phyloP scores from a whole-genome alignment of 306 rosid species.

The Dicorynia guianensis region DNA sequence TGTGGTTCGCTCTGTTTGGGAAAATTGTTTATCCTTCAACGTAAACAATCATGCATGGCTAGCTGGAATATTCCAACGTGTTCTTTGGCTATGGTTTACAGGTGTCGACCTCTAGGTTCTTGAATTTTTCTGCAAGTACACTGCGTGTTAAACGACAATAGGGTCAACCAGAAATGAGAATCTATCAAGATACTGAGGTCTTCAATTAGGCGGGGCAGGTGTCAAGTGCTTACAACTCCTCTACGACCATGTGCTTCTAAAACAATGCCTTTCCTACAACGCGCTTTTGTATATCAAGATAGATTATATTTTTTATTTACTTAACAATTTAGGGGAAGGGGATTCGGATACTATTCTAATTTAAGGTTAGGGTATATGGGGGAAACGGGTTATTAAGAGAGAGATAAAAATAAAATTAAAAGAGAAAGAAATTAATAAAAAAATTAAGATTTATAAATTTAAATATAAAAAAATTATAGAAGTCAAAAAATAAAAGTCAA shows the following conservation, averaged over 20 bases:
- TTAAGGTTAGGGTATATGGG: too few species aligned
- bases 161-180: slow-evolving; percentile 28
- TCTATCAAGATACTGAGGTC: slow-evolving; percentile 40
- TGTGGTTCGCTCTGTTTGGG: slow-evolving; percentile 31
- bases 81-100: slow-evolving; percentile 1
- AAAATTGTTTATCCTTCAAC: slow-evolving; percentile 27
- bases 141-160: not conserved
- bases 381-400: too few species aligned
- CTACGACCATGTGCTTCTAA: not conserved
- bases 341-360: too few species aligned
- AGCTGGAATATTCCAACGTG: not conserved
- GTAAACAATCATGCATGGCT: slow-evolving; percentile 46
- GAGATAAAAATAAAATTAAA: too few species aligned
- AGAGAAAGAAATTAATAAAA: too few species aligned
- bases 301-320: too few species aligned
- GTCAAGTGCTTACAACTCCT: slow-evolving; percentile 20
- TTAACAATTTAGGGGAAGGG: too few species aligned
- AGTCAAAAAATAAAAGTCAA: too few species aligned
- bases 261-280: too few species aligned
- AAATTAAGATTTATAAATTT: too few species aligned
- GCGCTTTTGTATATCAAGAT: too few species aligned
- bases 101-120: slow-evolving; percentile 35
- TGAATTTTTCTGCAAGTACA: not conserved
- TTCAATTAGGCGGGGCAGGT: slow-evolving; percentile 47
- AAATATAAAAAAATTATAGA: too few species aligned